A percentile compares a stretch with the other conserved stretches of the same genome.
These are phyloP conservation scores for Exophiala viscosa DNA, from an alignment of 2,329 filamentous ascomycete genomes.

Conservation along the genomic window DNA sequence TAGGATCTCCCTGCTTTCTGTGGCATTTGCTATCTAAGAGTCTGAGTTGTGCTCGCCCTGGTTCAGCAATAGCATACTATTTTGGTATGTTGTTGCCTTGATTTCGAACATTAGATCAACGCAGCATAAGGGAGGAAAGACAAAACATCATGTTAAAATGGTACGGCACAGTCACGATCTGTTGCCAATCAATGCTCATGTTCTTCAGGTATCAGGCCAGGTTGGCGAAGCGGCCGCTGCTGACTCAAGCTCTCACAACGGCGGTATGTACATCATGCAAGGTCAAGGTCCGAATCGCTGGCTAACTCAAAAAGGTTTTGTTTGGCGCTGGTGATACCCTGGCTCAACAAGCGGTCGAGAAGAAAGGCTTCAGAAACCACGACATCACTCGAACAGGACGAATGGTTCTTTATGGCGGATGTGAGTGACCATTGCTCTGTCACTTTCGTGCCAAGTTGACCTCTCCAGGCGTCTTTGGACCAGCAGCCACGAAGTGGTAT, in stretches of 20 bases:
- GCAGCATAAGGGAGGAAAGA: neutral
- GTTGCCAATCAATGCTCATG: constrained; percentile 2
- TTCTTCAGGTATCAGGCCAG: constrained; percentile 73
- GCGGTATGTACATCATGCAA: constrained; percentile 48
- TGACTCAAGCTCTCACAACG: constrained; percentile 88
- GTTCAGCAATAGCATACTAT: neutral
- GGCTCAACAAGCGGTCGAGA: constrained; percentile 87
- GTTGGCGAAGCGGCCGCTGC: constrained; percentile 73
- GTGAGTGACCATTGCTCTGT: constrained; percentile 31
- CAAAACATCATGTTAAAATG: constrained; percentile 10
- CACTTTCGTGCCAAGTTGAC: constrained; percentile 6
- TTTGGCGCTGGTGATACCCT: constrained; percentile 89
- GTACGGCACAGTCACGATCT: constrained; percentile 24
- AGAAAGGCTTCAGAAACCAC: constrained; percentile 71
- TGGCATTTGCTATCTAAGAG: too few relatives aligned
- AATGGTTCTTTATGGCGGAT: constrained; percentile 49
- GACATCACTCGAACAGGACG: constrained; percentile 52
- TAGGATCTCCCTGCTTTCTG: too few relatives aligned
- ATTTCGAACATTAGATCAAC: too few relatives aligned
- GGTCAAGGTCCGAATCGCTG: neutral
- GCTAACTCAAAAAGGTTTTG: constrained; percentile 55
- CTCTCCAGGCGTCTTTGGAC: constrained; percentile 70
- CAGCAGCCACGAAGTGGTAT: constrained; percentile 84
- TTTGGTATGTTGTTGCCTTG: too few relatives aligned
- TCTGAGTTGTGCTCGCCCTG: neutral